Evolutionary conservation across 2,329 filamentous ascomycete species (phyloP).

Genomic region (Leptodontidium sp.): DNA sequence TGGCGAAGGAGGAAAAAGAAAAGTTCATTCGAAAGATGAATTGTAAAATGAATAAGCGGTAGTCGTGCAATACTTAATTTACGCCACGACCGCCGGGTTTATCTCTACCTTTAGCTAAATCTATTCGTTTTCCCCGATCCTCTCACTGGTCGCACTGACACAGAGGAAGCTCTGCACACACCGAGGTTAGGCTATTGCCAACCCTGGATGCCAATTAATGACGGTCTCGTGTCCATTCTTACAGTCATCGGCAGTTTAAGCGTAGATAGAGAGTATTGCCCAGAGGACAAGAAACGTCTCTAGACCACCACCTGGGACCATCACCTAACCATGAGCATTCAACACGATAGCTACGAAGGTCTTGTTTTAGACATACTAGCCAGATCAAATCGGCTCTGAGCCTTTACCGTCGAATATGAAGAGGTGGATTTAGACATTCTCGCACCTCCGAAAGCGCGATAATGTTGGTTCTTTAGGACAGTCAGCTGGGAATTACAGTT

Average conservation of each 20-base stretch:
- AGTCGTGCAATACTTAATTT: too few relatives aligned
- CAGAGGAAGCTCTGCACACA: conserved; percentile 17
- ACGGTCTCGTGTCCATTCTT: conserved; percentile 17
- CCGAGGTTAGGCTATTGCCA: conserved; percentile 13
- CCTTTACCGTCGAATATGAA: conserved; percentile 16
- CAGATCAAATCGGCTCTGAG: conserved; percentile 25
- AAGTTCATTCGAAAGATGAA: conserved; percentile 27
- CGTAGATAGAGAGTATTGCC: conserved; percentile 29
- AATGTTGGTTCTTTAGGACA: background rate
- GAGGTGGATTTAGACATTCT: conserved; percentile 4
- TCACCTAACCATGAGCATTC: conserved; percentile 27
- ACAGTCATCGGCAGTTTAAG: conserved; percentile 21
- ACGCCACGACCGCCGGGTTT: too few relatives aligned
- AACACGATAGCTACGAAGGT: conserved; percentile 30
- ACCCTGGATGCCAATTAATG: conserved; percentile 22
- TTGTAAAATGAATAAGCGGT: background rate
- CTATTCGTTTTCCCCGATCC: conserved; percentile 9
- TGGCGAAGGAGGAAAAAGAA: conserved; percentile 24
- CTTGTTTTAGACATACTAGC: conserved; percentile 22
- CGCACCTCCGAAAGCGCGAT: conserved; percentile 5
- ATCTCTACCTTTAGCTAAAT: too few relatives aligned
- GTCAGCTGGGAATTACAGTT: too few relatives aligned
- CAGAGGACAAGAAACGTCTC: conserved; percentile 25
- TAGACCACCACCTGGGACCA: conserved; percentile 29
- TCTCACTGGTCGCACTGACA: conserved; percentile 12